Base-by-base conservation (phyloP, 2,329 filamentous ascomycete species). In the Nothophoma quercina region DNA sequence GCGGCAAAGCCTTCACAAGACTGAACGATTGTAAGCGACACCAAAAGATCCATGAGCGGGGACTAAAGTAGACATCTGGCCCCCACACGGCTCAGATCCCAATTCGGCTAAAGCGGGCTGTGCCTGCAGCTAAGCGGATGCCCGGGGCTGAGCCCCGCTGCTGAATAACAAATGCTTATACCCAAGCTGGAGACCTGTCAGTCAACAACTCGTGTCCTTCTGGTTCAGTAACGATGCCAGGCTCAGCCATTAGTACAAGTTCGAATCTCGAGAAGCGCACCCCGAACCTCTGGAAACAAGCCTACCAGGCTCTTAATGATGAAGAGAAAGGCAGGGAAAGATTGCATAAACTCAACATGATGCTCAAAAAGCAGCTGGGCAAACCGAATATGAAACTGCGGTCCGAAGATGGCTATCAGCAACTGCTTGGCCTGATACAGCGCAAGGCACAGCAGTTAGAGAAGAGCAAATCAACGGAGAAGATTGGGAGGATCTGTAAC, bases 1-100 rank as follows among this genome's bases (percentile, higher is more conserved):
- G 66, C 49, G 65, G 64, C 0, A 69, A 52, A 35, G 58, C 67
- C 1, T 71, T 71, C 21, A 67, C 62, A 4, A 32, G 67, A 9
- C 23, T 35, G 7, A 68, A 67, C 28, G 66, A 71, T 33, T 46
- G 48, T 5, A 60, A 51, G 15, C 43, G 67, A 22, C 66, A 71
- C 30, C 51, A 59, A 16, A 70, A 68, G 26, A 16, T 65, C 12
- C 67, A 70, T 23, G 65, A 69, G 25, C 38, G 38, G 13, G 22
- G 3, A 26, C 41, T 25, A 10, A 22, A 30, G 18, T 40, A 33
- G 6, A n/a, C 4, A 13, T 36, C 41, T 22, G 29, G 40, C 46
- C 45, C 51, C 46, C 44, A 55, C 34, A 46, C 44, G 22, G 29
- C 12, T 50, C 34, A 36, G 32, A 22, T 4, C 33, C 21, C 7